These are phyloP conservation scores for Cocos nucifera DNA, from an alignment of 176 grass and related monocot species.

Conservation along the genomic window DNA sequence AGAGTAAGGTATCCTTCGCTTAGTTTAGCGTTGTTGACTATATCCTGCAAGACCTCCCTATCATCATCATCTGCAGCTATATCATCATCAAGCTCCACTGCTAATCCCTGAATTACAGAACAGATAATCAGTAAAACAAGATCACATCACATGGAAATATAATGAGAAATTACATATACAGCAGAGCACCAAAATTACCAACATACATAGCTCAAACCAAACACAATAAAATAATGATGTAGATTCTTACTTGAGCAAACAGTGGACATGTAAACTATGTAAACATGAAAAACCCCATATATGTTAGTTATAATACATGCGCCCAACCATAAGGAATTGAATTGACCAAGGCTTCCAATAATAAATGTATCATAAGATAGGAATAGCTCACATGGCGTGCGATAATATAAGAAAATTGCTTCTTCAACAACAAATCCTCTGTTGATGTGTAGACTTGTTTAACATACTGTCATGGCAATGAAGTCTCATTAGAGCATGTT, in stretches of 20 bases:
- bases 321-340: too few relatives aligned
- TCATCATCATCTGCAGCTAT: conserved; percentile 83
- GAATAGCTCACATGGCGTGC: conserved; percentile 64
- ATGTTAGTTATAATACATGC: too few relatives aligned
- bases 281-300: too few relatives aligned
- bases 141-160: too few relatives aligned
- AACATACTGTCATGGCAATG: conserved; percentile 58
- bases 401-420: conserved; percentile 90
- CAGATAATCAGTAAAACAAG: conserved; percentile 4
- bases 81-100: conserved; percentile 78
- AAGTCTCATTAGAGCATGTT: conserved; percentile 11
- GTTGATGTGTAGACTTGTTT: conserved; percentile 82
- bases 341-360: neutral
- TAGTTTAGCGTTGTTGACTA: conserved; percentile 78
- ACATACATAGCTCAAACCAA: too few relatives aligned
- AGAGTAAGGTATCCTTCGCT: conserved; percentile 91
- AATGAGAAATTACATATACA: too few relatives aligned
- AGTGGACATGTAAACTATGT: too few relatives aligned
- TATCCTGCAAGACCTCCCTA: conserved; percentile 77
- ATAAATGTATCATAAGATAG: neutral
- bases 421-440: conserved; percentile 74
- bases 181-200: too few relatives aligned
- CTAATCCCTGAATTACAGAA: conserved; percentile 53
- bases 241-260: too few relatives aligned
- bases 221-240: too few relatives aligned